phyloP scores from a whole-genome alignment of 495 filamentous ascomycete species.

The Neurospora hispaniola region DNA sequence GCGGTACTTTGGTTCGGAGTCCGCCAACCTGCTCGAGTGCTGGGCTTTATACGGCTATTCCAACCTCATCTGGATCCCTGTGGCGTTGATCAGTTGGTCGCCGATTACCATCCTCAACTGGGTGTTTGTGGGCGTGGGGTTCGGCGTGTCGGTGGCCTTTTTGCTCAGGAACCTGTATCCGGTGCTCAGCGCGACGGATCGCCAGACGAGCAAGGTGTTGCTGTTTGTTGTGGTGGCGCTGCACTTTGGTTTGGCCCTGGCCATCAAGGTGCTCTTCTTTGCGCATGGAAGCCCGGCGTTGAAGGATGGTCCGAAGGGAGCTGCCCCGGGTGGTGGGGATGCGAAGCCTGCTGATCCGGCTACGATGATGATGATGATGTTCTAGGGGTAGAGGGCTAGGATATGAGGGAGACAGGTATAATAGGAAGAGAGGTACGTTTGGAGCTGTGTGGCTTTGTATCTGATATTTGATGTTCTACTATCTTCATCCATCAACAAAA shows the following conservation, averaged over 20 bases:
- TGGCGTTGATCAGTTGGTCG: conserved; percentile 84
- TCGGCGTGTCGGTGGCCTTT: conserved; percentile 77
- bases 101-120: conserved; percentile 79
- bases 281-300: conserved; percentile 63
- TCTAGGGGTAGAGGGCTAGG: conserved; percentile 7
- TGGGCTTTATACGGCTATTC: conserved; percentile 90
- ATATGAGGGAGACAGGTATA: not conserved
- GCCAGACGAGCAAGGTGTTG: conserved; percentile 79
- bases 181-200: conserved; percentile 83
- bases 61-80: conserved; percentile 93
- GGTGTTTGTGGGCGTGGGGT: conserved; percentile 84
- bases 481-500: not conserved
- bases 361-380: conserved; percentile 10
- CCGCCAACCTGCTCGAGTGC: conserved; percentile 84
- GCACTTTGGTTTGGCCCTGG: conserved; percentile 78
- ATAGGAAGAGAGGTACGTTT: not conserved
- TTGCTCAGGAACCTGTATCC: conserved; percentile 88
- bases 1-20: conserved; percentile 85
- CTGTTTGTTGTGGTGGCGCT: conserved; percentile 73
- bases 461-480: not conserved
- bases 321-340: conserved; percentile 11
- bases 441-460: not conserved
- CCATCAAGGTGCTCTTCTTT: conserved; percentile 96
- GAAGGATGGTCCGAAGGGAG: conserved; percentile 30
- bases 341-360: conserved; percentile 1